Percentiles rank a stretch among this genome's conserved stretches.
Evolutionary conservation across 208 protist genomes (phyloP).

Genomic region (Leishmania lainsoni): DNA sequence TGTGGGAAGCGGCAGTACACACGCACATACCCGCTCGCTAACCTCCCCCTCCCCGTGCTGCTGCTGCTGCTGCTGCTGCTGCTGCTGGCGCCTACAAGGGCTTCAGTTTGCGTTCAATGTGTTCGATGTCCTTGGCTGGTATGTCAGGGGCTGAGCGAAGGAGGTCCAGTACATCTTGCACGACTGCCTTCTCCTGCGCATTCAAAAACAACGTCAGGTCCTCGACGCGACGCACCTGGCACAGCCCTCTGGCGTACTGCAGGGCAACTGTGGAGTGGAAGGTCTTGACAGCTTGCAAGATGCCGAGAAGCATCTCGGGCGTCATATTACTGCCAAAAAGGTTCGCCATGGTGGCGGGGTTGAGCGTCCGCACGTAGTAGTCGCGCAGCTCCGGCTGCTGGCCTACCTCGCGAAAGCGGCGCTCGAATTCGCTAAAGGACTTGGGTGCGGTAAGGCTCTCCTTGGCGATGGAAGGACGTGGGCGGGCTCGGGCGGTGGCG

Average conservation of each 20-base stretch:
- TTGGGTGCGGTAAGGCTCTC: conserved; percentile 72
- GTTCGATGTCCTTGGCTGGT: conserved; percentile 44
- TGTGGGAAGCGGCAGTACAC: background rate
- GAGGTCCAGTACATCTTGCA: conserved; percentile 56
- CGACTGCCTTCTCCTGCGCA: conserved; percentile 61
- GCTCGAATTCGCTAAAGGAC: conserved; percentile 88
- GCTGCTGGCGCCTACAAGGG: conserved; percentile 19
- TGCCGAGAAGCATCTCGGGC: conserved; percentile 73
- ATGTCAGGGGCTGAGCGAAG: conserved; percentile 45
- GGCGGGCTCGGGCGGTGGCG: conserved; percentile 23
- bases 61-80: background rate
- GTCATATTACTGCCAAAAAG: conserved; percentile 90
- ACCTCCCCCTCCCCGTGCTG: background rate
- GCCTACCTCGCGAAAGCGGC: conserved; percentile 66
- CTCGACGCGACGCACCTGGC: conserved; percentile 74
- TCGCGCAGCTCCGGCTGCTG: conserved; percentile 67
- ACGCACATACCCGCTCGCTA: background rate
- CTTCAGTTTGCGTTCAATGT: conserved; percentile 61
- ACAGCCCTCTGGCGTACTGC: conserved; percentile 70
- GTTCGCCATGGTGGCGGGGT: conserved; percentile 45
- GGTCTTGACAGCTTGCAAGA: conserved; percentile 50
- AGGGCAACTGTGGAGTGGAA: conserved; percentile 45
- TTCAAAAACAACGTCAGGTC: conserved; percentile 86
- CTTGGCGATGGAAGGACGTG: conserved; percentile 44
- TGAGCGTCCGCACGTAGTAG: conserved; percentile 68